Percentiles rank a stretch among this genome's conserved stretches.
These are phyloP conservation scores for Alternaria rosae DNA, from an alignment of 2,329 filamentous ascomycete species.

Conservation along the genomic window DNA sequence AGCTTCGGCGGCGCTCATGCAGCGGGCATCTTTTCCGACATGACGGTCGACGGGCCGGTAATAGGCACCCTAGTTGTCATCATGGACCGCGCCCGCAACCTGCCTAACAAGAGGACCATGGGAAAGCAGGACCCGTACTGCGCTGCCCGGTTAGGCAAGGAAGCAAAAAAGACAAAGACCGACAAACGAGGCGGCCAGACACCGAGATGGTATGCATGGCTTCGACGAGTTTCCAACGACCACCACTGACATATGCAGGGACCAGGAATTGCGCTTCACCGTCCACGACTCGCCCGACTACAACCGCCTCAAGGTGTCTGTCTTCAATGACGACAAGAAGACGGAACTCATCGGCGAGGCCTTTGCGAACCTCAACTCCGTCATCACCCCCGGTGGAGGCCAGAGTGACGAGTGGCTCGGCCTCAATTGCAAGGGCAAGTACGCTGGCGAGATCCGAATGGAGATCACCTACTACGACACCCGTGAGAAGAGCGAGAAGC, in stretches of 20 bases:
- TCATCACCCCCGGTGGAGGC: conserved; percentile 87
- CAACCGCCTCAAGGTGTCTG: conserved; percentile 90
- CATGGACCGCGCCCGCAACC: conserved; percentile 93
- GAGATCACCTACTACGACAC: conserved; percentile 97
- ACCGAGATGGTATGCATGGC: conserved; percentile 79
- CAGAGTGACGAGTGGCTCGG: conserved; percentile 93
- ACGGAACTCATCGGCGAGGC: conserved; percentile 96
- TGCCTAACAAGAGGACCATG: conserved; percentile 96
- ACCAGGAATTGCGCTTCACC: conserved; percentile 93
- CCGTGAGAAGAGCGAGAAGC: conserved; percentile 80
- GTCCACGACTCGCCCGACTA: conserved; percentile 98
- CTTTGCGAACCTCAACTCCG: conserved; percentile 82
- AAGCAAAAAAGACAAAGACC: conserved; percentile 95
- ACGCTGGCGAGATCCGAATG: conserved; percentile 91
- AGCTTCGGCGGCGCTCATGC: conserved; percentile 72
- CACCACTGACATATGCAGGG: conserved; percentile 66
- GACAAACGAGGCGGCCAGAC: conserved; percentile 95
- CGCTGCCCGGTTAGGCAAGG: conserved; percentile 90
- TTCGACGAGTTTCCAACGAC: background rate
- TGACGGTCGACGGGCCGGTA: conserved; percentile 88
- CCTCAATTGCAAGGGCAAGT: conserved; percentile 88
- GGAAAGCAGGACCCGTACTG: conserved; percentile 99
- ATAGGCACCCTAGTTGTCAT: conserved; percentile 94
- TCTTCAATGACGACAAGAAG: conserved; percentile 98
- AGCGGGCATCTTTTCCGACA: conserved; percentile 92